Evolutionary conservation across 768 basidiomycete genomes (phyloP).

Genomic region (Phlegmacium glaucopus): DNA sequence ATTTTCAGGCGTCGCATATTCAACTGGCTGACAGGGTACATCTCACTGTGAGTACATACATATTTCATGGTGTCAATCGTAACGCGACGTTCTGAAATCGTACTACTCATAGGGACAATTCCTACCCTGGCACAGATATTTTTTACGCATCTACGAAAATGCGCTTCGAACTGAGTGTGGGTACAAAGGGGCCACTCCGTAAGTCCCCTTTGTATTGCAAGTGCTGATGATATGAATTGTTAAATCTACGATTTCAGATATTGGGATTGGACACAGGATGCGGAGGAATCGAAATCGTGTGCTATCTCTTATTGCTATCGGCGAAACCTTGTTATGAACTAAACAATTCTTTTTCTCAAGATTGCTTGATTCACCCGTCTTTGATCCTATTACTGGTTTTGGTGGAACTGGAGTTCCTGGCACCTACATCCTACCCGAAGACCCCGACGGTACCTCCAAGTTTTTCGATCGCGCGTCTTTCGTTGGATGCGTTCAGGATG

Average conservation of each 20-base stretch:
- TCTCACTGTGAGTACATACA: slow-evolving; percentile 24
- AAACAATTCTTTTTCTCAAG: not conserved
- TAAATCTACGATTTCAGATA: slow-evolving; percentile 21
- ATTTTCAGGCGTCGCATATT: slow-evolving; percentile 36
- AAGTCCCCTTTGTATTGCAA: slow-evolving; percentile 1
- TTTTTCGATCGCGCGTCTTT: slow-evolving; percentile 10
- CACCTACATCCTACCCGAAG: slow-evolving; percentile 23
- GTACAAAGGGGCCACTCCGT: slow-evolving; percentile 32
- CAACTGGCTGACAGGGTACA: slow-evolving; percentile 26
- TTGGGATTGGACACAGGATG: slow-evolving; percentile 39
- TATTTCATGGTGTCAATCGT: no score
- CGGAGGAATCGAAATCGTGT: slow-evolving; percentile 21
- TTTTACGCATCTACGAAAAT: slow-evolving; percentile 26
- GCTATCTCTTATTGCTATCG: not conserved
- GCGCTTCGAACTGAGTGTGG: slow-evolving; percentile 33
- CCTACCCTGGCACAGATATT: slow-evolving; percentile 35
- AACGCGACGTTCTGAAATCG: no score
- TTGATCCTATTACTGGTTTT: slow-evolving; percentile 33
- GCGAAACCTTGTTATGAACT: not conserved
- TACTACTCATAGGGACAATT: slow-evolving; percentile 29
- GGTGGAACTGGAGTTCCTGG: slow-evolving; percentile 31
- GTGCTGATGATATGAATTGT: no score
- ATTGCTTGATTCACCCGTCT: slow-evolving; percentile 25
- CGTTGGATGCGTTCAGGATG: slow-evolving; percentile 27
- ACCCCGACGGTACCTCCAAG: slow-evolving; percentile 13